A percentile compares a stretch with the other conserved stretches of the same genome.
Evolutionary conservation across 345 rosid species (phyloP).

Genomic region (Pseudoturritis turrita): DNA sequence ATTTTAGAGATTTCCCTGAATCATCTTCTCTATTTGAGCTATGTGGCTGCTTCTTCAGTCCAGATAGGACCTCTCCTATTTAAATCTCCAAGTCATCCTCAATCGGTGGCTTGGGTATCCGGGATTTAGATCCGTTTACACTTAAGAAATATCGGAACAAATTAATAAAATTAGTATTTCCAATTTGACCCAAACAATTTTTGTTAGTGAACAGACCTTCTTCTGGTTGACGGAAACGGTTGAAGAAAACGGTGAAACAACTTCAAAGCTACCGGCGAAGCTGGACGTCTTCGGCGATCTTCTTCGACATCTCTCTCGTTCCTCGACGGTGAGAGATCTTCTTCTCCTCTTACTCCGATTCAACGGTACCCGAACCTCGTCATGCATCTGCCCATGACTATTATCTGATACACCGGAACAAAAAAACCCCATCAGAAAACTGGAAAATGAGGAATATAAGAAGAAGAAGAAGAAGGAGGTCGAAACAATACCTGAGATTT

Average conservation of each 20-base stretch:
- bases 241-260: constrained; percentile 41
- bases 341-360: constrained; percentile 42
- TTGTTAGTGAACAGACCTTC: constrained; percentile 25
- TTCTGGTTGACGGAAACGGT: constrained; percentile 45
- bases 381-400: constrained; percentile 26
- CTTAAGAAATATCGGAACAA: not conserved
- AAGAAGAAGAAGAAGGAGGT: not conserved
- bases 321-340: constrained; percentile 21
- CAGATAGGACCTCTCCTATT: constrained; percentile 56
- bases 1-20: not conserved
- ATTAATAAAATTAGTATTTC: not conserved
- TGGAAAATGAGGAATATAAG: not conserved
- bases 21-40: constrained; percentile 28
- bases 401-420: constrained; percentile 19
- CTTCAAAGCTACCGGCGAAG: constrained; percentile 42
- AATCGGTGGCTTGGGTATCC: constrained; percentile 32
- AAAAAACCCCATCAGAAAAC: constrained; percentile 2
- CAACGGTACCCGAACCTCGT: constrained; percentile 35
- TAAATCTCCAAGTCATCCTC: constrained; percentile 60
- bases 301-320: constrained; percentile 32
- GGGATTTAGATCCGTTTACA: constrained; percentile 36
- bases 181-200: not conserved
- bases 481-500: constrained; percentile 16
- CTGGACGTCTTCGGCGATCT: constrained; percentile 30
- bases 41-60: constrained; percentile 44